Percentiles rank a stretch among this genome's conserved stretches.
Evolutionary conservation across 1,139 yeast species (phyloP).

Genomic region (Hansenula sp.): DNA sequence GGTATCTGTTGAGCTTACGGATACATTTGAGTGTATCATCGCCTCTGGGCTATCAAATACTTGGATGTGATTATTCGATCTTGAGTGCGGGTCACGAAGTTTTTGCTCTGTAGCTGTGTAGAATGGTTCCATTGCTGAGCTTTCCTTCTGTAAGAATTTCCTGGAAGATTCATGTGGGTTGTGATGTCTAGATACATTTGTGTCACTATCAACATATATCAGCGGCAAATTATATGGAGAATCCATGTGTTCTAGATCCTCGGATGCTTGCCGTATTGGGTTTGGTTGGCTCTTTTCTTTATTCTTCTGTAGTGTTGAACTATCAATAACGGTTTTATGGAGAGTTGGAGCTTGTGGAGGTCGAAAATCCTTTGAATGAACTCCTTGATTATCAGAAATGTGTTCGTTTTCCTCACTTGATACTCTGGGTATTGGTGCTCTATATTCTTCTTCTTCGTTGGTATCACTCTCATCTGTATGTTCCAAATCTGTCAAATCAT

Average conservation of each 20-base stretch:
- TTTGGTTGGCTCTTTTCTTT: too few relatives aligned
- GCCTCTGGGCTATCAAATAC: neutral
- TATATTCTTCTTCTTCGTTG: conserved; percentile 1
- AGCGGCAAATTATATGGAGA: too few relatives aligned
- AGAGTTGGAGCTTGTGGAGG: too few relatives aligned
- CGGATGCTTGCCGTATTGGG: too few relatives aligned
- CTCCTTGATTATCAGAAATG: too few relatives aligned
- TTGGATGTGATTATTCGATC: too few relatives aligned
- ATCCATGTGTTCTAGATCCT: too few relatives aligned
- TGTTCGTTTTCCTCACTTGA: neutral
- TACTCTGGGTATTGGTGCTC: neutral
- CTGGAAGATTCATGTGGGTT: neutral
- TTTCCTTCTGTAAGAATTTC: neutral
- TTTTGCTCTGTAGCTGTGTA: neutral
- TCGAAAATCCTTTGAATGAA: too few relatives aligned
- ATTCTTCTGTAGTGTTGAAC: too few relatives aligned
- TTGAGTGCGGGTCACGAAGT: neutral
- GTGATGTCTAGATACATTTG: neutral
- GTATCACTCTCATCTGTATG: conserved; percentile 3
- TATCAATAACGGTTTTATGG: too few relatives aligned
- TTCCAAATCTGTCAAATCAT: conserved; percentile 3
- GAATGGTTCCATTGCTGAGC: neutral
- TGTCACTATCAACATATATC: too few relatives aligned
- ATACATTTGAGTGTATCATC: neutral
- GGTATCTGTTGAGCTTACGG: neutral